phyloP scores from a whole-genome alignment of 192 early-diverging fungal genomes.

The Coemansia asiatica region DNA sequence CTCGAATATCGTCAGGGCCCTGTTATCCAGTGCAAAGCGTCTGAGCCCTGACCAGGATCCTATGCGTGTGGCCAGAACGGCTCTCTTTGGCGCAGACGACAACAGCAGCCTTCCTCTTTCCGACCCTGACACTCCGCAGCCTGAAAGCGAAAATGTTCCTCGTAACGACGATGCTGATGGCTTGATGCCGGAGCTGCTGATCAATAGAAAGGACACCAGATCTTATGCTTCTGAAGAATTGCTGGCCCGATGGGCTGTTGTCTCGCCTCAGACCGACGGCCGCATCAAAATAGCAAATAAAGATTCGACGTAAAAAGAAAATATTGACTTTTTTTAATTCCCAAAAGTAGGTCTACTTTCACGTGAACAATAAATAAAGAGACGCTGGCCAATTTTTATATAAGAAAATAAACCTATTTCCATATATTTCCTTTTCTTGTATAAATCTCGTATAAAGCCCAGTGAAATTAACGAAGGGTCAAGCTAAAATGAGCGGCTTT shows the following conservation, averaged over 20 bases:
- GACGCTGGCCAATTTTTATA: background rate
- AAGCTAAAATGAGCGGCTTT: background rate
- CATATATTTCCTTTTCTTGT: no score
- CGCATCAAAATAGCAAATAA: conserved; percentile 46
- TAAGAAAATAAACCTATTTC: background rate
- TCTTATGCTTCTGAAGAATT: conserved; percentile 42
- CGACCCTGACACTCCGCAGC: background rate
- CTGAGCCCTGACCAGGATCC: conserved; percentile 29
- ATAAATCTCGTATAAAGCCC: no score
- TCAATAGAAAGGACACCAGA: conserved; percentile 33
- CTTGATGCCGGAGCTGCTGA: conserved; percentile 32
- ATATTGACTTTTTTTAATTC: no score
- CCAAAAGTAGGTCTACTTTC: background rate
- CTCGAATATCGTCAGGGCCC: conserved; percentile 18
- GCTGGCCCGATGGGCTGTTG: conserved; percentile 59
- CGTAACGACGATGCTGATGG: conserved; percentile 43
- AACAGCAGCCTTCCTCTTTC: conserved; percentile 18
- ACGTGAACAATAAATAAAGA: background rate
- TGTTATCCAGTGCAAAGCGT: conserved; percentile 33
- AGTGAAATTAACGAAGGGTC: background rate
- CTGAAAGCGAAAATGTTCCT: conserved; percentile 18
- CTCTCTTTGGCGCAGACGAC: conserved; percentile 46
- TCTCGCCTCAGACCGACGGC: conserved; percentile 58
- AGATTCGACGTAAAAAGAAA: no score
- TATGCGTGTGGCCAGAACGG: conserved; percentile 33